Evolutionary conservation across 1,284 basidiomycete species (phyloP), one percentile per base, ranked within the genome.

Genomic region (Melanopsichium pennsylvanicum): DNA sequence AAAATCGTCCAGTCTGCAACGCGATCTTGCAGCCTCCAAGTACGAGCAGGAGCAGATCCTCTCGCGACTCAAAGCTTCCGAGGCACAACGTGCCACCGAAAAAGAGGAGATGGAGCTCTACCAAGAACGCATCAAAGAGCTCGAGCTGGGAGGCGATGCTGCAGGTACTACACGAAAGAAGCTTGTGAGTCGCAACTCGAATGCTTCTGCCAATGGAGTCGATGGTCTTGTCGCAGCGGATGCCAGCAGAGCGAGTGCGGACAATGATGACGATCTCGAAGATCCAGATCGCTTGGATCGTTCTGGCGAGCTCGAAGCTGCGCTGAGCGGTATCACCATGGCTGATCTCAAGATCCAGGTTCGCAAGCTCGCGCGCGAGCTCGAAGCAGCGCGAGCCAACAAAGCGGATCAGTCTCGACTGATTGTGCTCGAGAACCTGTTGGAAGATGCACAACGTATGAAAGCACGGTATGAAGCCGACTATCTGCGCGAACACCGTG

Each of bases 391-490:
- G 19, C 85, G 85, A 81, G 87, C 87, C 79, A 88, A 90, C 70
- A 88, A 90, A 75, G 88, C 84, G 10, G 90, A 92, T 73, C 85
- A 87, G 5, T 90, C 88, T 58, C 86, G 88, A 19, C 83, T 93
- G 3, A 80, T 92, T 12, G 91, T 95, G 7, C 84, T 97, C 32
- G 92, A 97, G 83, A 93, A 92, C 70, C 83, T 96, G 56, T 84
- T 97, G 44, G 91, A 93, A 45, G 94, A 97, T 74, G 89, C 93
- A 29, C 92, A 90, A 69, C 85, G 90, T 64, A 90, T 92, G 87
- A 94, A 95, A 83, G 85, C 87, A 31, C 85, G 91, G 23, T 97
- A 97, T 75, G 93, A 97, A 82, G 84, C 85, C 12, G 93, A 97
- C 79, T 96, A 94, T 79, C 84, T 97, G 10, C 85, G 87, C 3